These are phyloP conservation scores for Wilcoxina mikolae DNA, from an alignment of 495 filamentous ascomycete species.

Conservation along the genomic window DNA sequence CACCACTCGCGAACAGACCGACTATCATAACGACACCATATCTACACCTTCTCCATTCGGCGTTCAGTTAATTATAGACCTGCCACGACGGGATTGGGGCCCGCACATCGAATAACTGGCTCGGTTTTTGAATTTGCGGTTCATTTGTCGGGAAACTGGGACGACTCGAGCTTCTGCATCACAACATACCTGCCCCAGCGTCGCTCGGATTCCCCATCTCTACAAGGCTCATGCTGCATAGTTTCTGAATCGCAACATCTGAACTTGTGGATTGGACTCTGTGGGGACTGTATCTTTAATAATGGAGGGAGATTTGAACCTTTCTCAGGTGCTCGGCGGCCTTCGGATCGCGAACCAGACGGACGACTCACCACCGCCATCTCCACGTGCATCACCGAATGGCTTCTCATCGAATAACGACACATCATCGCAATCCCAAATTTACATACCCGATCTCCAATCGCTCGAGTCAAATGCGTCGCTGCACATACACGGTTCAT, in stretches of 20 bases:
- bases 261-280: conserved; percentile 4
- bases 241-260: conserved; percentile 1
- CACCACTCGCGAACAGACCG: background rate
- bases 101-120: background rate
- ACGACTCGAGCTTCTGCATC: background rate
- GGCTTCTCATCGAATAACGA: conserved; percentile 10
- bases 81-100: background rate
- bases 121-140: background rate
- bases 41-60: background rate
- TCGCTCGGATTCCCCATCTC: background rate
- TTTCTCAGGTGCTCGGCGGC: conserved; percentile 84
- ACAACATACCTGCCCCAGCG: background rate
- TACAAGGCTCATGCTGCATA: conserved; percentile 2
- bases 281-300: background rate
- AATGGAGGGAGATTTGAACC: conserved; percentile 87
- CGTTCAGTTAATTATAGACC: background rate
- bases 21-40: background rate
- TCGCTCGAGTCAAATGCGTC: conserved; percentile 13
- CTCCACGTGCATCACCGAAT: conserved; percentile 14
- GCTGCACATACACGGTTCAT: conserved; percentile 1
- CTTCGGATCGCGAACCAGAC: conserved; percentile 96
- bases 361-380: conserved; percentile 45
- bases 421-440: conserved; percentile 13
- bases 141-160: background rate
- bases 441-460: conserved; percentile 26